A percentile compares a stretch with the other conserved stretches of the same genome.
phyloP scores from a whole-genome alignment of 176 grass and related monocot genomes.

The Oryza punctata region DNA sequence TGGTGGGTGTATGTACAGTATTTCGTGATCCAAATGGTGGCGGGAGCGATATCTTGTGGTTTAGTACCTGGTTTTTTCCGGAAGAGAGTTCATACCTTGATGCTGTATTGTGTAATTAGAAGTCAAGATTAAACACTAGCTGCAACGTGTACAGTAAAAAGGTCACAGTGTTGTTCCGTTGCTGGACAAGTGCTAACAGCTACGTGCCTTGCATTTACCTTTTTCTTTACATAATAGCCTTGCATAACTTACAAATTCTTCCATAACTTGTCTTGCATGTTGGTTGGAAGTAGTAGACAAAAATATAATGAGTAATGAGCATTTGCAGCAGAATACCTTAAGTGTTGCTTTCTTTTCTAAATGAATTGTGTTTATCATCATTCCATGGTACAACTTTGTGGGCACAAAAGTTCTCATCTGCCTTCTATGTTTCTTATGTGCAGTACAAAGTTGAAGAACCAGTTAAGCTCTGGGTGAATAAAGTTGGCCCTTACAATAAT shows the following conservation, averaged over 20 bases:
- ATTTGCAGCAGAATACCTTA: not conserved
- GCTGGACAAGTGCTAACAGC: not conserved
- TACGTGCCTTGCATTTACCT: not conserved
- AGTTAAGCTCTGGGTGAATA: constrained; percentile 97
- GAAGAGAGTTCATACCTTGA: not conserved
- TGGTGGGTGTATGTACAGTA: not conserved
- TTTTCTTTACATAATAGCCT: too few species aligned
- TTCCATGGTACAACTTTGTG: constrained; percentile 1
- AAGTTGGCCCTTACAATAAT: constrained; percentile 98
- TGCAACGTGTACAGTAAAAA: not conserved
- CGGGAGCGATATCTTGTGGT: not conserved
- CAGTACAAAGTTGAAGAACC: constrained; percentile 80
- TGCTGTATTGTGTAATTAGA: not conserved
- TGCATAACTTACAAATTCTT: not conserved
- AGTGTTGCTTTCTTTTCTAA: constrained; percentile 2
- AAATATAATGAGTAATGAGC: not conserved
- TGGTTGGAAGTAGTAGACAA: constrained; percentile 10
- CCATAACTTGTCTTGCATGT: constrained; percentile 4
- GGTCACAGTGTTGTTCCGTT: not conserved
- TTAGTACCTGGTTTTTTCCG: not conserved
- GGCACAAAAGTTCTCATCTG: constrained; percentile 11
- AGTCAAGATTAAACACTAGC: not conserved
- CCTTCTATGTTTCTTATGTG: constrained; percentile 35
- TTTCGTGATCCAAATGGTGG: not conserved
- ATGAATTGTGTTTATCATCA: constrained; percentile 13